These are phyloP conservation scores for Plasmodium knowlesi DNA, from an alignment of 169 alveolate species.

Conservation along the genomic window DNA sequence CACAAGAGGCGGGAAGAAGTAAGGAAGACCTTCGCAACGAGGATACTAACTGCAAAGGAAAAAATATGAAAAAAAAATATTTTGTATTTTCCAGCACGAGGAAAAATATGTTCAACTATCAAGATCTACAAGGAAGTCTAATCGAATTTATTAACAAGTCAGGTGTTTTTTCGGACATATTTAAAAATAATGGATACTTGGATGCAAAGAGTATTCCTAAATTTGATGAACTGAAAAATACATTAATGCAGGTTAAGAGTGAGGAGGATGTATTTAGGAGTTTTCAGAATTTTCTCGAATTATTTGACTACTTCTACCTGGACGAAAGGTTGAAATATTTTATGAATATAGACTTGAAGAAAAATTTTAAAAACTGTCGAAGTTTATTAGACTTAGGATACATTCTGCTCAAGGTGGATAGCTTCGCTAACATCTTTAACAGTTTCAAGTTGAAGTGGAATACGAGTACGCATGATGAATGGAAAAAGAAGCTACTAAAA, in stretches of 20 bases:
- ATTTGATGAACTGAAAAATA: constrained; percentile 50
- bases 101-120: constrained; percentile 25
- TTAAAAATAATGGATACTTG: constrained; percentile 30
- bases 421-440: constrained; percentile 20
- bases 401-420: constrained; percentile 39
- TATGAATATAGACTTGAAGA: constrained; percentile 32
- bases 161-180: constrained; percentile 47
- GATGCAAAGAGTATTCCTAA: constrained; percentile 35
- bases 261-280: constrained; percentile 39
- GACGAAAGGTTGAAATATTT: constrained; percentile 47
- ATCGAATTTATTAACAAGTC: constrained; percentile 70
- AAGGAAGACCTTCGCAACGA: neutral
- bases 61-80: neutral
- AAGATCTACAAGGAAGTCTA: constrained; percentile 31
- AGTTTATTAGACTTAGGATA: constrained; percentile 44
- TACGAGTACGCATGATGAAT: constrained; percentile 33
- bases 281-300: constrained; percentile 49
- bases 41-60: neutral
- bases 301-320: constrained; percentile 50
- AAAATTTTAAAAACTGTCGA: constrained; percentile 24
- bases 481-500: constrained; percentile 54
- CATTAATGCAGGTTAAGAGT: constrained; percentile 16
- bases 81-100: constrained; percentile 19
- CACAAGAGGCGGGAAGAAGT: neutral
- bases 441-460: constrained; percentile 33